Base-by-base conservation (phyloP, 2,329 filamentous ascomycete genomes). In the Phaeosphaeriaceae sp. region DNA sequence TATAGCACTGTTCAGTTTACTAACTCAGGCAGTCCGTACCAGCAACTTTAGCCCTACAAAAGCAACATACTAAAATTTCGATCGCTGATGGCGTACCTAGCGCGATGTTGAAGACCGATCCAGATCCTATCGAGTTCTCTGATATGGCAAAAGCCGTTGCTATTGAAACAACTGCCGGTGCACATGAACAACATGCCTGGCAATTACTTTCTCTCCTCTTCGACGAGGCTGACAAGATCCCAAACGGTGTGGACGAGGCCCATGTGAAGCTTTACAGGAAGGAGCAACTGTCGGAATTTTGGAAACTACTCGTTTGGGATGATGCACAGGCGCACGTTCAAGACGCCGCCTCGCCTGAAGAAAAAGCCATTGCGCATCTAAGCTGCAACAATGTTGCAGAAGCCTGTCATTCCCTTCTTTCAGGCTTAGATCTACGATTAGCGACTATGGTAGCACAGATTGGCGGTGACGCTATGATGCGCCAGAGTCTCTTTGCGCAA, bases 181-280 rank as follows among this genome's bases (percentile, higher is more conserved):
- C 54, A 16, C 84, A 90, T 48, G 90, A 95, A 73, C 84, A 86
- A 64, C 79, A 85, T 12, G 85, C 94, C 1, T 99, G 95, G 94
- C 83, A 90, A 52, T 79, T 99, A 29, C 87, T 90, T 1, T 89
- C 89, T 48, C 87, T 97, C 30, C 81, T 99, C 3, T 99, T 96
- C 66, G 92, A 96, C 58, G 79, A 86, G 9, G 42, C 50, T 17
- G 58, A 67, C 35, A 59, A 66, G 4, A 46, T 67, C 2, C 61
- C 70, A 9, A 58, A 66, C 5, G 76, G 76, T 13, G 67, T 81
- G 23, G 73, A 77, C 2, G 49, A 72, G 2, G 76, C 80, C 11
- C 78, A 69, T 64, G 64, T 68, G 29, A 55, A 70, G 17, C 67
- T 68, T 15, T 60, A 76, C 40, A 73, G 73, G 37, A 76, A 88